phyloP scores from a whole-genome alignment of 148 eudicot genomes.

The Beta vulgaris region DNA sequence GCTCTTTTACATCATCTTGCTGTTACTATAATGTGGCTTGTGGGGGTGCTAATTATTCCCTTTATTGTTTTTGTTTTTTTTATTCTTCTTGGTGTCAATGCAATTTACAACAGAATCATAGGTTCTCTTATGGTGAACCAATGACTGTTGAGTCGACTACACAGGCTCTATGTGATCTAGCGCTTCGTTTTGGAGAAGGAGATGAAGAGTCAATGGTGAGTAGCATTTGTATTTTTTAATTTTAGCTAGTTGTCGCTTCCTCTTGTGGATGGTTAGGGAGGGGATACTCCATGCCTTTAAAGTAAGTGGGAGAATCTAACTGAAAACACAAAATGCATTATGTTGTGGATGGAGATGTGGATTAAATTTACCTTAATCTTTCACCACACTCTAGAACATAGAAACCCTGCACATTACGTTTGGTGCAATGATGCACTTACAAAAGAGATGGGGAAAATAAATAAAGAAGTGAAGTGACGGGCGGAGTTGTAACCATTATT shows the following conservation, averaged over 20 bases:
- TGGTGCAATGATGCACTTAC: neutral
- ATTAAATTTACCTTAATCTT: neutral
- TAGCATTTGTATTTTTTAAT: neutral
- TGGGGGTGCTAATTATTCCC: constrained; percentile 1
- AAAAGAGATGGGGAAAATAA: no score
- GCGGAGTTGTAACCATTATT: no score
- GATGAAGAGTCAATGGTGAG: constrained; percentile 98
- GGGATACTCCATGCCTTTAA: neutral
- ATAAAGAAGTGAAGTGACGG: no score
- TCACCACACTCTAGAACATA: neutral
- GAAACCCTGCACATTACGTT: neutral
- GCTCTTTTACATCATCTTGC: constrained; percentile 6
- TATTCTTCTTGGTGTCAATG: neutral
- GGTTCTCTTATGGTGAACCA: constrained; percentile 98
- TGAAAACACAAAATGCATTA: neutral
- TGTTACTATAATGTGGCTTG: neutral
- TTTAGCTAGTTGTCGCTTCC: neutral
- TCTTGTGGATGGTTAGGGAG: neutral
- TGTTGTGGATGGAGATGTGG: neutral
- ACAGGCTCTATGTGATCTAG: constrained; percentile 95
- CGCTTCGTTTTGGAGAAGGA: constrained; percentile 94
- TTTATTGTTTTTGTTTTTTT: neutral
- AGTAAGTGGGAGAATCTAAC: neutral
- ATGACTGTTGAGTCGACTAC: constrained; percentile 99
- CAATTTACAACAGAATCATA: constrained; percentile 64